Base-by-base conservation (phyloP, 805 yeast genomes). In the Schizosaccharomyces japonicus region DNA sequence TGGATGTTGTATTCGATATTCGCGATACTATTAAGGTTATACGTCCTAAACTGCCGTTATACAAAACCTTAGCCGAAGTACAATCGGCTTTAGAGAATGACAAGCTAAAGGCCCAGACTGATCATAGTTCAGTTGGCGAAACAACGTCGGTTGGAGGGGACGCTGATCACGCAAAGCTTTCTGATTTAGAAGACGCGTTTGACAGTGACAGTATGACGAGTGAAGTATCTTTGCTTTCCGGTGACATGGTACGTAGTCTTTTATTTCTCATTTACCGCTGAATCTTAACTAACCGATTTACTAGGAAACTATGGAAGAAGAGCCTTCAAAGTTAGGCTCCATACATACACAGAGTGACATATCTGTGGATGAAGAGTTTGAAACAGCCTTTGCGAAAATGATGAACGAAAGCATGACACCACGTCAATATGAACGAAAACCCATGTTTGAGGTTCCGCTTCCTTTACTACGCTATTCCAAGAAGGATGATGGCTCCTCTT, bases 1-100 rank as follows among this genome's bases (percentile, higher is more conserved):
- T 68, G 51, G 90, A 78, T 44, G 60, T 72, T 2, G 70, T 70
- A 39, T 75, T 75, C 52, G 66, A 66, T 45, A 53, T 80, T n/a
- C 56, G 60, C 21, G 70, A 66, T 29, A 61, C 69, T 30, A 70
- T 68, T 52, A 61, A 57, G 21, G 47, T 51, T 0, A 53, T 59
- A 1, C 57, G 61, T 11, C 62, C 60, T 7, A 57, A 57, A 2
- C 63, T 66, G 52, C 57, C 57, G 33, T 59, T 70, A 47, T 61
- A 69, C 7, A 52, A 46, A 0, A 64, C 54, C 36, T 52, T 70
- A 31, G 60, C 58, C 34, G 75, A 69, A 32, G 69, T 78, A 5
- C 61, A 70, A 6, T 49, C 53, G 2, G 59, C 56, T 11, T 58
- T 78, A 44, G 55, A 28, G n/a, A n/a, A n/a, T 13, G 50, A 50